Base-by-base conservation (phyloP, 495 filamentous ascomycete genomes). In the Glutinoglossum americanum region DNA sequence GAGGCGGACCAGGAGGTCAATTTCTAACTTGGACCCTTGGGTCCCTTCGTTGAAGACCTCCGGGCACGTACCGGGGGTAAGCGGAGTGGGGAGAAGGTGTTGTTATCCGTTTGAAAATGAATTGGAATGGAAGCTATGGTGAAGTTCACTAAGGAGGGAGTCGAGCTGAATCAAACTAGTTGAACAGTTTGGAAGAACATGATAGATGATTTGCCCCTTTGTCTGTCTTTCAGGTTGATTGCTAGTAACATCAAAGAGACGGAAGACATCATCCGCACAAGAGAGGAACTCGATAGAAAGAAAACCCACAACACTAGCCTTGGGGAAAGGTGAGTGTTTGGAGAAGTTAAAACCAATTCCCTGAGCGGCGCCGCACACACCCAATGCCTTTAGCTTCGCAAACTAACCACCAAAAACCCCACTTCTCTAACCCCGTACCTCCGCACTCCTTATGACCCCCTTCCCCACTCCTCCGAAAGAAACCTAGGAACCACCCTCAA, bases 1-100 rank as follows among this genome's bases (percentile, higher is more conserved):
- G 57, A 62, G 39, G 25, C 58, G 44, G 62, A 57, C 35, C 58
- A 60, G 62, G 57, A 56, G 35, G 60, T 64, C 15, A 64, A 64
- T 35, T 64, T 59, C 30, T 35, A 60, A 25, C 49, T 64, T 1
- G 62, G 62, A 0, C 60, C 62, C 26, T 37, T 61, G 17, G 62
- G 56, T 28, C 62, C 62, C 1, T 57, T 56, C 21, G 48, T 62
- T 26, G 60, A 61, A 39, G 62, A 61, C 32, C 33, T 55, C 13
- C 8, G 17, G n/a, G 56, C 48, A 5, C 59, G 53, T 13, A 57
- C 60, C 2, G 62, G 62, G 15, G 62, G 62, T 5, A 60, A 54
- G 37, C 57, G 56, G 41, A 61, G 60, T 35, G 49, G 33, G 39
- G 32, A 19, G 21, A 60, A 61, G n/a, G 32, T 41, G 51, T 37